Evolutionary conservation across 495 filamentous ascomycete species (phyloP).

Genomic region (Neurospora sp.): DNA sequence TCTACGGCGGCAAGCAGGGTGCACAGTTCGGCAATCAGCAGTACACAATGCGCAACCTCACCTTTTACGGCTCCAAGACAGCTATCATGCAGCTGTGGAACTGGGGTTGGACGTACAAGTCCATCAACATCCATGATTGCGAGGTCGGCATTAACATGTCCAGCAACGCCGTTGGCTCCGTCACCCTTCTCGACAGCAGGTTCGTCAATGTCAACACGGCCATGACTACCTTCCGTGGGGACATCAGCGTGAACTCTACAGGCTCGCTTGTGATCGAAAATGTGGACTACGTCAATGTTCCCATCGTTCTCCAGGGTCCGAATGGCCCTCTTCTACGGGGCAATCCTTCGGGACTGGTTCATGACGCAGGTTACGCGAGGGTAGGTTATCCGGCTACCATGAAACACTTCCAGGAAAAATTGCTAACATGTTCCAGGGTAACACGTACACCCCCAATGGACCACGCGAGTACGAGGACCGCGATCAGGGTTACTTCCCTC

Average conservation of each 20-base stretch:
- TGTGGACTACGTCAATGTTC: conserved; percentile 46
- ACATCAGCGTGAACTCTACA: conserved; percentile 46
- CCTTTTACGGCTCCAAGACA: conserved; percentile 73
- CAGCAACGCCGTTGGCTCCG: conserved; percentile 56
- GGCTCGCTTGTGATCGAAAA: conserved; percentile 75
- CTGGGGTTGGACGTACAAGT: conserved; percentile 82
- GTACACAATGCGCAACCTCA: conserved; percentile 80
- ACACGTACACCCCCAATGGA: conserved; percentile 15
- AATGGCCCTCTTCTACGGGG: conserved; percentile 37
- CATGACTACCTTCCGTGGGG: conserved; percentile 51
- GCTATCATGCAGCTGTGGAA: conserved; percentile 83
- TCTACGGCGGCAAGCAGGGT: conserved; percentile 56
- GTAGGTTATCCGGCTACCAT: conserved; percentile 26
- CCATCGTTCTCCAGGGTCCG: conserved; percentile 43
- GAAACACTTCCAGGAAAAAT: background rate
- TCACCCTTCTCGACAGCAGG: conserved; percentile 68
- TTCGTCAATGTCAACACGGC: conserved; percentile 54
- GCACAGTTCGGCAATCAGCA: conserved; percentile 68
- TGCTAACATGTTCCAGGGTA: conserved; percentile 12
- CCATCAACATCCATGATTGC: conserved; percentile 64
- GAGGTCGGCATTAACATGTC: conserved; percentile 70
- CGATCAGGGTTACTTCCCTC: conserved; percentile 9
- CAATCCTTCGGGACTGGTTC: conserved; percentile 11
- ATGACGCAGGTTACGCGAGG: conserved; percentile 13
- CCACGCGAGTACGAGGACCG: conserved; percentile 11